Conservation (phyloP, 768 basidiomycete species). For the Mycena indigotica region DNA sequence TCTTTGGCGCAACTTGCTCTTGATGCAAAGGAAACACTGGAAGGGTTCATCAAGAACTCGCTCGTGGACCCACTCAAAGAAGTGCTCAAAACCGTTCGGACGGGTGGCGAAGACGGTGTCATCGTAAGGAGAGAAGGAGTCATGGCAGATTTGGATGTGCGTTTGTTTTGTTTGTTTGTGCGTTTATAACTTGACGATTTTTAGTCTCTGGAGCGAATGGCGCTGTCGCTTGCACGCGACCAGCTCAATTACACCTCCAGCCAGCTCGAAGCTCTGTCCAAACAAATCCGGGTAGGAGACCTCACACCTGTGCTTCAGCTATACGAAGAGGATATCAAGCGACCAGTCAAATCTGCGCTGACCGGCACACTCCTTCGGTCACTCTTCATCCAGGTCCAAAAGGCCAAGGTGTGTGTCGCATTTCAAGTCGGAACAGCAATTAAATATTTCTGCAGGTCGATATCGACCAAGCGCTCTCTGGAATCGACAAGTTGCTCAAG, state of each 20-base stretch:
- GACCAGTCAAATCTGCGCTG: constrained; percentile 80
- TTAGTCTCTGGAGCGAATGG: constrained; percentile 93
- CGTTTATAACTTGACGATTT: not conserved
- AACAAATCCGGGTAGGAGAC: constrained; percentile 75
- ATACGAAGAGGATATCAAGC: constrained; percentile 91
- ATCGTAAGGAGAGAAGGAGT: constrained; percentile 84
- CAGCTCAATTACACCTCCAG: constrained; percentile 64
- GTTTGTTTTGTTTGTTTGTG: constrained; percentile 23
- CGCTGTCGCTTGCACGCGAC: constrained; percentile 80
- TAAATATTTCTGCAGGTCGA: constrained; percentile 64
- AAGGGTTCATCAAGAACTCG: constrained; percentile 80
- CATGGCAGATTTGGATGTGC: constrained; percentile 79
- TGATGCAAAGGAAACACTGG: constrained; percentile 67
- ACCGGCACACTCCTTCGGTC: constrained; percentile 81
- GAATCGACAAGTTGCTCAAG: constrained; percentile 91
- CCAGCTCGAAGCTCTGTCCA: constrained; percentile 67
- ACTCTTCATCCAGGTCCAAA: constrained; percentile 91
- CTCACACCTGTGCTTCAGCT: constrained; percentile 83
- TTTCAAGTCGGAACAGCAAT: not conserved
- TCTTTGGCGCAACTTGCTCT: constrained; percentile 55
- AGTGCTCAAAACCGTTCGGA: constrained; percentile 79
- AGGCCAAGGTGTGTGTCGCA: constrained; percentile 88
- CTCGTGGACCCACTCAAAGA: constrained; percentile 83
- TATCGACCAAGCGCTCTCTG: constrained; percentile 84
- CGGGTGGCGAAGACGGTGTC: constrained; percentile 73